These are phyloP conservation scores for Xanthoparmelia taractica DNA, from an alignment of 495 filamentous ascomycete genomes.

Conservation along the genomic window DNA sequence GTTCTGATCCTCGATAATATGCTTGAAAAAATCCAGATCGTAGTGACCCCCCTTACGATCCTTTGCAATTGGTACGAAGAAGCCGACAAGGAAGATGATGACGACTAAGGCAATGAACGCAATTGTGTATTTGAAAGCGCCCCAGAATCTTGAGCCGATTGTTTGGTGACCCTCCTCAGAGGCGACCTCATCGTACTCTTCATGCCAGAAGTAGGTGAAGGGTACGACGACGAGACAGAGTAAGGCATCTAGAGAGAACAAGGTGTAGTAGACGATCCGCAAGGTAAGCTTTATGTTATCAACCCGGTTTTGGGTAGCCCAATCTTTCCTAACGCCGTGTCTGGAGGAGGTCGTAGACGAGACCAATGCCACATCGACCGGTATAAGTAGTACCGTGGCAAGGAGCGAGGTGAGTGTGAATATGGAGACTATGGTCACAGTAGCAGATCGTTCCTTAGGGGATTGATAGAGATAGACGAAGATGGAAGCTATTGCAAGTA, in stretches of 20 bases:
- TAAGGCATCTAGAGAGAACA: conserved; percentile 86
- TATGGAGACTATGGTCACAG: conserved; percentile 75
- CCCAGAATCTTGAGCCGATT: conserved; percentile 59
- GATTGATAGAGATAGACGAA: conserved; percentile 85
- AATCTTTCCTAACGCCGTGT: conserved; percentile 81
- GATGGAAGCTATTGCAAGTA: conserved; percentile 62
- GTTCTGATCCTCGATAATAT: conserved; percentile 64
- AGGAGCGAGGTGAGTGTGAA: conserved; percentile 78
- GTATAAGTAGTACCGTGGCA: conserved; percentile 84
- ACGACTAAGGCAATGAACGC: conserved; percentile 71
- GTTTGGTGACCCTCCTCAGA: conserved; percentile 68
- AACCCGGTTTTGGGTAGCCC: conserved; percentile 76
- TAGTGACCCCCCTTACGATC: conserved; percentile 50
- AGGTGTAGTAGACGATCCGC: conserved; percentile 81
- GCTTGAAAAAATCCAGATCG: conserved; percentile 87
- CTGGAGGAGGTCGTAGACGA: conserved; percentile 74
- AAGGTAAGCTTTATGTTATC: conserved; percentile 68
- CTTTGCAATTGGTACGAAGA: conserved; percentile 76
- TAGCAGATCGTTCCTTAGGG: conserved; percentile 71
- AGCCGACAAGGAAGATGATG: conserved; percentile 82
- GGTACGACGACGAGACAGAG: conserved; percentile 87
- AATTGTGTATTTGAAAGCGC: conserved; percentile 83
- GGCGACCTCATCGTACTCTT: conserved; percentile 88
- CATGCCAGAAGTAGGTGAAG: conserved; percentile 97
- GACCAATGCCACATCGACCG: conserved; percentile 90